A percentile compares a stretch with the other conserved stretches of the same genome.
Conservation (phyloP, 1,284 basidiomycete species). For the Malassezia nana region DNA sequence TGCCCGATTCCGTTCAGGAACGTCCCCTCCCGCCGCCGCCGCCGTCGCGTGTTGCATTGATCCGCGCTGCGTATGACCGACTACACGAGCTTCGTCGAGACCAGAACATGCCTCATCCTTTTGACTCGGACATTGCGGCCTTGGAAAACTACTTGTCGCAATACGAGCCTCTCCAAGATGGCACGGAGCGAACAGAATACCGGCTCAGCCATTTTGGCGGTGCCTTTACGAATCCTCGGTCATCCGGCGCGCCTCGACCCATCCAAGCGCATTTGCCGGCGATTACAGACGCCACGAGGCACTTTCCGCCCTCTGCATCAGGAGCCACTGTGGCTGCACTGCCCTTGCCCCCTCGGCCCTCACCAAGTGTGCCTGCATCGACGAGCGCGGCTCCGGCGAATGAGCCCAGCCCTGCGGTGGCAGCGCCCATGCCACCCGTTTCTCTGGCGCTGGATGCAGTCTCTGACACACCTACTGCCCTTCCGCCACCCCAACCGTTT, state of each 20-base stretch:
- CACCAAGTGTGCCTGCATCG: neutral
- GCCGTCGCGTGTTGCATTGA: conserved; percentile 7
- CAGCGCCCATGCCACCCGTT: too few species aligned
- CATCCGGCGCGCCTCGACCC: conserved; percentile 29
- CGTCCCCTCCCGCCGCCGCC: conserved; percentile 8
- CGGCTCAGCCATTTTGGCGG: conserved; percentile 9
- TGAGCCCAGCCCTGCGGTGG: too few species aligned
- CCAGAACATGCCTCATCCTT: neutral
- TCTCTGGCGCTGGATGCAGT: too few species aligned
- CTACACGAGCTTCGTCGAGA: conserved; percentile 1
- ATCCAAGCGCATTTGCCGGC: conserved; percentile 25
- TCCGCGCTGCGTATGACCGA: conserved; percentile 9
- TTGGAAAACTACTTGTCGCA: conserved; percentile 3
- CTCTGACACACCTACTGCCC: too few species aligned
- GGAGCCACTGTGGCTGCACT: neutral
- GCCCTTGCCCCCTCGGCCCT: neutral
- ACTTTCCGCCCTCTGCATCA: conserved; percentile 24
- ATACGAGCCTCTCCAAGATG: neutral
- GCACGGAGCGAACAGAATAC: neutral
- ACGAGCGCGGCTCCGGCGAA: too few species aligned
- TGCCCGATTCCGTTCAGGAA: neutral
- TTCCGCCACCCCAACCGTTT: too few species aligned
- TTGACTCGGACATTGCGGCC: neutral
- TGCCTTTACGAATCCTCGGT: conserved; percentile 21
- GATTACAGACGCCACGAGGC: conserved; percentile 35